These are phyloP conservation scores for Recurvomyces mirabilis DNA, from an alignment of 495 filamentous ascomycete species.

Conservation along the genomic window DNA sequence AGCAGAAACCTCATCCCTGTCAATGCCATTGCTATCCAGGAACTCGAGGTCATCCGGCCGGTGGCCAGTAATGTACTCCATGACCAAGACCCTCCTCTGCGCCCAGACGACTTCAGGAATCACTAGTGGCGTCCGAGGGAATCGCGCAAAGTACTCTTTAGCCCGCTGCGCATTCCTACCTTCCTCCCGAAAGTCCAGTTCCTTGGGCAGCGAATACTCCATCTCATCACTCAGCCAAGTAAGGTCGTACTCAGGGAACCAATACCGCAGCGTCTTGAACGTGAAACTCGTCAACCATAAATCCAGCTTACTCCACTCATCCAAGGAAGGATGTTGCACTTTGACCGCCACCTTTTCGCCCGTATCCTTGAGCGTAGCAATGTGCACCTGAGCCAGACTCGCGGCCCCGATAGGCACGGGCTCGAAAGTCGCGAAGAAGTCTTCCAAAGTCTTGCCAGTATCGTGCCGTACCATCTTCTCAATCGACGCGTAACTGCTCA, in stretches of 20 bases:
- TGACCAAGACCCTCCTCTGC: constrained; percentile 78
- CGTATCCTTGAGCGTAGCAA: constrained; percentile 72
- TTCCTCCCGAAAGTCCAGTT: constrained; percentile 82
- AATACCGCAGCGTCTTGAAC: constrained; percentile 77
- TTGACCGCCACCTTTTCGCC: constrained; percentile 95
- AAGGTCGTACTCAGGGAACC: constrained; percentile 95
- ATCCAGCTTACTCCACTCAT: constrained; percentile 87
- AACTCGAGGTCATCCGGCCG: constrained; percentile 84
- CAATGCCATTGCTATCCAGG: constrained; percentile 74
- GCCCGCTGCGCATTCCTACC: constrained; percentile 72
- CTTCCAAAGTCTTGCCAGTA: constrained; percentile 65
- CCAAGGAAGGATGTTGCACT: constrained; percentile 83
- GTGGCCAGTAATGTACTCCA: constrained; percentile 82
- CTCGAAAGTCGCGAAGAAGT: constrained; percentile 77
- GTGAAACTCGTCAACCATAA: constrained; percentile 77
- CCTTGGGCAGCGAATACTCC: constrained; percentile 77
- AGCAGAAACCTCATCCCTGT: constrained; percentile 92
- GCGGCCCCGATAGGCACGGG: constrained; percentile 76
- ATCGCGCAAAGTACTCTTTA: constrained; percentile 61
- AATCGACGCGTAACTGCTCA: constrained; percentile 84
- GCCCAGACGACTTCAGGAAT: constrained; percentile 89
- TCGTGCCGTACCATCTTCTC: constrained; percentile 74
- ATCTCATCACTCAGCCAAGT: constrained; percentile 93
- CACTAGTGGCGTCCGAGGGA: constrained; percentile 63
- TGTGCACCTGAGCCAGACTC: constrained; percentile 87